These are phyloP conservation scores for Tolypocladium tundrense DNA, from an alignment of 2,329 filamentous ascomycete species.

Conservation along the genomic window DNA sequence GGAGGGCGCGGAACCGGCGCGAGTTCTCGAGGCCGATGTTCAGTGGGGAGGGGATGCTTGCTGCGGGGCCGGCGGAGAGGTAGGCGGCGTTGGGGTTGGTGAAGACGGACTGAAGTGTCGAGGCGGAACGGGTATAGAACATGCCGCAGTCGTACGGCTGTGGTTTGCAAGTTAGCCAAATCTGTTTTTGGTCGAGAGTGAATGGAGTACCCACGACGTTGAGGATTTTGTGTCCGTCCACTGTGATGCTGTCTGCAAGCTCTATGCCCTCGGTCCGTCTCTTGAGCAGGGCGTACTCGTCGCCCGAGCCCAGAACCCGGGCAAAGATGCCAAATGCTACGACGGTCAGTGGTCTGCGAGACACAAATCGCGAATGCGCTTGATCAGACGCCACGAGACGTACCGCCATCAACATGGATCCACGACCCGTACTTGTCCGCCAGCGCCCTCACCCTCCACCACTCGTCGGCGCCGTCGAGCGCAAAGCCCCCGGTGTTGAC, in stretches of 20 bases:
- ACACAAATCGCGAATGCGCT: neutral
- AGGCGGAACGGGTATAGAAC: constrained; percentile 63
- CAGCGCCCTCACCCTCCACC: constrained; percentile 52
- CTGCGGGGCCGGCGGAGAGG: constrained; percentile 36
- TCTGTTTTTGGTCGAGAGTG: neutral
- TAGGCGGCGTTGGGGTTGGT: constrained; percentile 82
- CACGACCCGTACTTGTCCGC: constrained; percentile 68
- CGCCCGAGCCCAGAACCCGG: constrained; percentile 46
- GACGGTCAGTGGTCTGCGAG: neutral
- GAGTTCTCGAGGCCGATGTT: constrained; percentile 90
- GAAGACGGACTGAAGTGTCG: constrained; percentile 54
- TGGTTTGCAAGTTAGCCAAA: constrained; percentile 2
- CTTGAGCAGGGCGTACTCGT: constrained; percentile 46
- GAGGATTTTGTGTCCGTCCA: constrained; percentile 83
- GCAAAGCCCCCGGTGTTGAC: constrained; percentile 85
- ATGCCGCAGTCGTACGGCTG: constrained; percentile 86
- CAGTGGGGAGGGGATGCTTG: constrained; percentile 62
- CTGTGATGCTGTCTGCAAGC: constrained; percentile 76
- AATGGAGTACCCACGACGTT: constrained; percentile 55
- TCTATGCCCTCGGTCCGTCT: constrained; percentile 54
- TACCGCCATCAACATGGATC: constrained; percentile 79
- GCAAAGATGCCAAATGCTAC: constrained; percentile 77
- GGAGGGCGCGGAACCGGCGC: constrained; percentile 80
- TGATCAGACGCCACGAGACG: constrained; percentile 8
- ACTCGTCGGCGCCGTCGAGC: constrained; percentile 45